These are phyloP conservation scores for Aspergillus persii DNA, from an alignment of 2,329 filamentous ascomycete genomes.

Conservation along the genomic window DNA sequence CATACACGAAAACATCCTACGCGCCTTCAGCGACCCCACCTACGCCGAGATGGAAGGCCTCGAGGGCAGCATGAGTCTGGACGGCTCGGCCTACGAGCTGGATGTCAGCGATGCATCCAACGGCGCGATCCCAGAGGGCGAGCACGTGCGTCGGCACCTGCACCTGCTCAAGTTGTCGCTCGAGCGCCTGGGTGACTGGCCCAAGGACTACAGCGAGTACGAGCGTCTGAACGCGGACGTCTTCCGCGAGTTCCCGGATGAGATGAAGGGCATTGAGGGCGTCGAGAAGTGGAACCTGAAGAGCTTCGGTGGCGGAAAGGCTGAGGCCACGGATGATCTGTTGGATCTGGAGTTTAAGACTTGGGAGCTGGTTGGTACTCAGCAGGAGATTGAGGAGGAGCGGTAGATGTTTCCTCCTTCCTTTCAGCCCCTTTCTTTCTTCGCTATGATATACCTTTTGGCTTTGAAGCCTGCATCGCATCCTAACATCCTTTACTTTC, in stretches of 20 bases:
- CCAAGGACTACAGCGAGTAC: constrained; percentile 50
- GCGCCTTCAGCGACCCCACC: constrained; percentile 34
- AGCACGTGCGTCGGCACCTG: constrained; percentile 38
- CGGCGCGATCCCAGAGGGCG: constrained; percentile 1
- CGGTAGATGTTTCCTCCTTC: neutral
- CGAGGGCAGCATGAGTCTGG: constrained; percentile 11
- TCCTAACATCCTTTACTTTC: neutral
- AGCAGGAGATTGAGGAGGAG: constrained; percentile 5
- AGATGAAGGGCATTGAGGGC: constrained; percentile 44
- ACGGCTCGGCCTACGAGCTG: constrained; percentile 9
- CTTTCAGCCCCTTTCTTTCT: too few species aligned
- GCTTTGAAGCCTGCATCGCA: too few species aligned
- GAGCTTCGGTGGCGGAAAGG: constrained; percentile 47
- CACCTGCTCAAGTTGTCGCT: constrained; percentile 39
- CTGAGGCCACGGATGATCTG: constrained; percentile 39
- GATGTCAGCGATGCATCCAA: constrained; percentile 1
- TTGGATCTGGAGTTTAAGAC: constrained; percentile 11
- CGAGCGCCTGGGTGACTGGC: constrained; percentile 41
- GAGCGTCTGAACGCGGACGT: constrained; percentile 47
- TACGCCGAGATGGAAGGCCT: constrained; percentile 26
- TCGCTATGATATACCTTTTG: too few species aligned
- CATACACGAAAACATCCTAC: constrained; percentile 40
- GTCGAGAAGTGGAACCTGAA: constrained; percentile 51
- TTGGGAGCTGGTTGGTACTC: constrained; percentile 14
- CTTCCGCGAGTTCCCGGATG: constrained; percentile 39